Percentiles rank a stretch among this genome's conserved stretches.
phyloP scores from a whole-genome alignment of 257 asterid genomes.

The Penstemon newberryi region DNA sequence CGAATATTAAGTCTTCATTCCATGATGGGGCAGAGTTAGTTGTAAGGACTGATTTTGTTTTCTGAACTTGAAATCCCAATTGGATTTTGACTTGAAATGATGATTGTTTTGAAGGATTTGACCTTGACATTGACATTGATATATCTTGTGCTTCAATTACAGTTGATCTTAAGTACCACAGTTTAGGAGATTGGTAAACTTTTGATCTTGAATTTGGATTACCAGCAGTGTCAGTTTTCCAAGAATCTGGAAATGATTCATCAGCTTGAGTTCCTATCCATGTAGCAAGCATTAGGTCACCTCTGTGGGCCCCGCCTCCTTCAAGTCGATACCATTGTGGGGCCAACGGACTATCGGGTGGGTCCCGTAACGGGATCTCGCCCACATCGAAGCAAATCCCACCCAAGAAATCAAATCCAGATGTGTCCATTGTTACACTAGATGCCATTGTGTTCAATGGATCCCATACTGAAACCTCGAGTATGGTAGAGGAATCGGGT shows the following conservation, averaged over 20 bases:
- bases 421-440: constrained; percentile 32
- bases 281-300: constrained; percentile 91
- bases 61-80: constrained; percentile 70
- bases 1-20: constrained; percentile 76
- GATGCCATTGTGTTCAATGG: constrained; percentile 34
- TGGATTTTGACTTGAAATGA: constrained; percentile 60
- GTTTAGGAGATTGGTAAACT: constrained; percentile 81
- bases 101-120: constrained; percentile 40
- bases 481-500: constrained; percentile 61
- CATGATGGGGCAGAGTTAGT: constrained; percentile 66
- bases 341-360: constrained; percentile 87
- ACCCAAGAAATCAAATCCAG: constrained; percentile 67
- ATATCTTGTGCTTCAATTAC: constrained; percentile 78
- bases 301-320: constrained; percentile 83
- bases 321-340: constrained; percentile 93
- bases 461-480: constrained; percentile 87
- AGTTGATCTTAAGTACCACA: constrained; percentile 79
- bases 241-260: constrained; percentile 84
- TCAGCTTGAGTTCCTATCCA: constrained; percentile 95
- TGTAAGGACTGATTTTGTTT: constrained; percentile 46
- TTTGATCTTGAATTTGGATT: constrained; percentile 61
- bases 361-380: constrained; percentile 85
- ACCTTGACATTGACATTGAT: constrained; percentile 33
- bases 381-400: constrained; percentile 86
- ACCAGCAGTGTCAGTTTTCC: constrained; percentile 75